Evolutionary conservation across 441 rosid genomes (phyloP).

Genomic region (Euphorbia celastroides): DNA sequence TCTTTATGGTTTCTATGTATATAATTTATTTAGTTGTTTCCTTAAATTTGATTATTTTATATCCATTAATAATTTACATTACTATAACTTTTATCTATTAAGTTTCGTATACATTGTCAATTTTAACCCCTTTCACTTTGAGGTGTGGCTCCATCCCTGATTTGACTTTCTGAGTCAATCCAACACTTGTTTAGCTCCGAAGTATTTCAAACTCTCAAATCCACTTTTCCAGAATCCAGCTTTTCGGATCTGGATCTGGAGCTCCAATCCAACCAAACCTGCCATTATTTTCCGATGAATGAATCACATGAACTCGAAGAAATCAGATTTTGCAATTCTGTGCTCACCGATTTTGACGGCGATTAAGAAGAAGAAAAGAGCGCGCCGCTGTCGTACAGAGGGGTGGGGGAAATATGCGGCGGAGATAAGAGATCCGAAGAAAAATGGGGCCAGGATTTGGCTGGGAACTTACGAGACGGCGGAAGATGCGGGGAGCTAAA

Average conservation of each 20-base stretch:
- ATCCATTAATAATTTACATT: too few relatives aligned
- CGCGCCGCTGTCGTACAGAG: slow-evolving; percentile 6
- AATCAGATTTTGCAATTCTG: background rate
- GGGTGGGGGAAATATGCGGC: slow-evolving; percentile 62
- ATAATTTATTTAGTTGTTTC: too few relatives aligned
- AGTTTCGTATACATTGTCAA: too few relatives aligned
- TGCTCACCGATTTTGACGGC: too few relatives aligned
- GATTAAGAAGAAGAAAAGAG: too few relatives aligned
- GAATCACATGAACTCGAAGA: background rate
- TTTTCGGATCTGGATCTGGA: background rate
- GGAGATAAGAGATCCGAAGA: slow-evolving; percentile 40
- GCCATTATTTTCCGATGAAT: background rate
- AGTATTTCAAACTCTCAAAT: background rate
- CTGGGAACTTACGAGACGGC: slow-evolving; percentile 48
- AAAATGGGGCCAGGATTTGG: slow-evolving; percentile 43
- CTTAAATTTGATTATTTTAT: too few relatives aligned
- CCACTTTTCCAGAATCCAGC: background rate
- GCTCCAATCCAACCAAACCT: background rate
- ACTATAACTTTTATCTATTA: too few relatives aligned
- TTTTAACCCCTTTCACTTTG: too few relatives aligned
- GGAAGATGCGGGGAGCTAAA: slow-evolving; percentile 35
- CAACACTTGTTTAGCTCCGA: background rate
- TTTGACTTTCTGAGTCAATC: background rate
- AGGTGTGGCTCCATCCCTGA: too few relatives aligned
- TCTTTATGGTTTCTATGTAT: too few relatives aligned